Evolutionary conservation across 495 filamentous ascomycete genomes (phyloP).

Genomic region (Penicillium paxilli): DNA sequence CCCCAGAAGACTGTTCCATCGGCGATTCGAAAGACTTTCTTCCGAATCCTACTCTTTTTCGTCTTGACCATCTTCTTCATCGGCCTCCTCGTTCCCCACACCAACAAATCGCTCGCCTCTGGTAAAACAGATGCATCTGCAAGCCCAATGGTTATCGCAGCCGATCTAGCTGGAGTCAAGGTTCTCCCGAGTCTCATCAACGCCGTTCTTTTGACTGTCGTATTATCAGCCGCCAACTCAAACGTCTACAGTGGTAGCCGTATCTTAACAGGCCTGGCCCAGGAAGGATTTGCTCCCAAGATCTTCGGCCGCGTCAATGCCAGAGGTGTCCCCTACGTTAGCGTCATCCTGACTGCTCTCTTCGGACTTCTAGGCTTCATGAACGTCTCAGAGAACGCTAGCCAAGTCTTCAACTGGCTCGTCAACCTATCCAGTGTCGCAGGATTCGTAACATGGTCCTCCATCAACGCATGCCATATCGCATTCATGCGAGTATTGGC

Average conservation of each 20-base stretch:
- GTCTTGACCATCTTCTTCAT: slow-evolving; percentile 67
- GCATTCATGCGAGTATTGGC: slow-evolving; percentile 56
- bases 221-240: slow-evolving; percentile 70
- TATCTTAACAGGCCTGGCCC: slow-evolving; percentile 60
- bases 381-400: slow-evolving; percentile 40
- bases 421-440: slow-evolving; percentile 61
- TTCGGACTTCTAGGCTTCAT: slow-evolving; percentile 53
- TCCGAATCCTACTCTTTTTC: slow-evolving; percentile 68
- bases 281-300: slow-evolving; percentile 58
- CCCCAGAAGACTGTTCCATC: slow-evolving; percentile 61
- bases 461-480: slow-evolving; percentile 56
- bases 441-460: slow-evolving; percentile 64
- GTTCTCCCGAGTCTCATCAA: slow-evolving; percentile 76
- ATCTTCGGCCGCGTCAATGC: slow-evolving; percentile 50
- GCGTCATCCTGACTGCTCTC: slow-evolving; percentile 43
- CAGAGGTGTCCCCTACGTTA: slow-evolving; percentile 50
- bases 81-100: slow-evolving; percentile 61
- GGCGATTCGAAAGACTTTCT: slow-evolving; percentile 68
- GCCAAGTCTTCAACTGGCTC: slow-evolving; percentile 50
- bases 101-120: slow-evolving; percentile 27
- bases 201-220: slow-evolving; percentile 68
- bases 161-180: slow-evolving; percentile 60
- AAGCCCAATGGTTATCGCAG: slow-evolving; percentile 64
- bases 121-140: slow-evolving; percentile 56
- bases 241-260: slow-evolving; percentile 74